Percentiles rank a stretch among this genome's conserved stretches.
phyloP scores from a whole-genome alignment of 495 filamentous ascomycete species.

The Lasiosphaeria miniovina region DNA sequence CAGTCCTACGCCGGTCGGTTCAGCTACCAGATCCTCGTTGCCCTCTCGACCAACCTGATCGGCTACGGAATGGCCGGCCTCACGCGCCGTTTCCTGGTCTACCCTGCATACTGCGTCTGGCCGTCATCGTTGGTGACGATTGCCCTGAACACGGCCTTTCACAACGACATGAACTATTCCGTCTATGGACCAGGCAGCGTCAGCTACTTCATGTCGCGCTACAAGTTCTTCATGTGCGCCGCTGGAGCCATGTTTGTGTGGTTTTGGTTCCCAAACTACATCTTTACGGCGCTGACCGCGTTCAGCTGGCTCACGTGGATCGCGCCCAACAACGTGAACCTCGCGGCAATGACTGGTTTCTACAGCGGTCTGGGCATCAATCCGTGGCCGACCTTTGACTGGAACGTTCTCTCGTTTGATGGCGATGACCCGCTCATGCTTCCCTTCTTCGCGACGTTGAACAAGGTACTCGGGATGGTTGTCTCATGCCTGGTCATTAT shows the following conservation, averaged over 20 bases:
- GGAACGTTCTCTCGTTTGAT: slow-evolving; percentile 31
- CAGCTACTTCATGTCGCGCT: slow-evolving; percentile 29
- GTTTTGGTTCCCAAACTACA: slow-evolving; percentile 31
- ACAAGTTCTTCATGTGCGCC: slow-evolving; percentile 31
- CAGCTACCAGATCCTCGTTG: slow-evolving; percentile 40
- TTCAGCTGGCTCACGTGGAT: slow-evolving; percentile 37
- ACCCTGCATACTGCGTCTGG: slow-evolving; percentile 41
- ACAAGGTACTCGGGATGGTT: slow-evolving; percentile 34
- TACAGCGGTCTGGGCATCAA: slow-evolving; percentile 37
- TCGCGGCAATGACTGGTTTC: slow-evolving; percentile 33
- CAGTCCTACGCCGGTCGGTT: slow-evolving; percentile 34
- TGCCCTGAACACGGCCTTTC: slow-evolving; percentile 40
- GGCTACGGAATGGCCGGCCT: slow-evolving; percentile 52
- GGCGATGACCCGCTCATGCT: slow-evolving; percentile 36
- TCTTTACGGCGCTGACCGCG: slow-evolving; percentile 23
- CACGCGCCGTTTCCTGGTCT: slow-evolving; percentile 53
- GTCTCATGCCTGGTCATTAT: slow-evolving; percentile 25
- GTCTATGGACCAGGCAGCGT: slow-evolving; percentile 33
- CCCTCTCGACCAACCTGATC: slow-evolving; percentile 41
- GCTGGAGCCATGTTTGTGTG: slow-evolving; percentile 25
- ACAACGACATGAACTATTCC: slow-evolving; percentile 26
- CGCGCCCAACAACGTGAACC: slow-evolving; percentile 32
- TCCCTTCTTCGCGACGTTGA: slow-evolving; percentile 37
- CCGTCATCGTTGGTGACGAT: slow-evolving; percentile 39
- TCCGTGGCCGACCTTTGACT: slow-evolving; percentile 40